Evolutionary conservation across 2,329 filamentous ascomycete genomes (phyloP), one percentile per base, ranked within the genome.

Genomic region (Xylariaceae sp.): DNA sequence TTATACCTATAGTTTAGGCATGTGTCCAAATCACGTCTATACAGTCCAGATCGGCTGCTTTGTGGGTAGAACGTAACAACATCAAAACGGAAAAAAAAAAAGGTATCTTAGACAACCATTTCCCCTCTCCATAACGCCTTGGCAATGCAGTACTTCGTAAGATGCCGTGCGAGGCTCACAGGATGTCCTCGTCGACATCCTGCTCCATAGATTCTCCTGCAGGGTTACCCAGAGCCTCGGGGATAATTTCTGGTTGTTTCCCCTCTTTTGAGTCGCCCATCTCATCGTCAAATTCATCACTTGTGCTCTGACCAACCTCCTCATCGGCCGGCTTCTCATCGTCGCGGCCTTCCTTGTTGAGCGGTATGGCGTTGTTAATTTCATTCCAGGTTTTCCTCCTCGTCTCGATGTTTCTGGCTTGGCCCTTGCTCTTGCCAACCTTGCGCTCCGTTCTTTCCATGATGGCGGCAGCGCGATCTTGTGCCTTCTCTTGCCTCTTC

Each of bases 391-490:
- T 63, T 57, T 76, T 76, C 16, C 68, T 67, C 46, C 79, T 63
- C 32, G 64, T 56, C 50, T 78, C 69, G 8, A 79, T 67, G 13
- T 52, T 64, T 42, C 66, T 64, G 1, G 72, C 69, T 38, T 71
- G 65, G 9, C 61, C 67, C 50, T 76, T 68, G 59, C 78, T 82
- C 61, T 69, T 73, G 57, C 73, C 65, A 24, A 79, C 64, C 63
- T 80, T 82, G 51, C 57, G 65, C 46, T 69, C 67, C 9, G 75
- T 83, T 49, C 77, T 73, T 58, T 82, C 80, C 58, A 75, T 64
- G 40, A 83, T 61, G 28, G 76, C 77, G 58, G 76, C 76, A 22
- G 79, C 80, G 54, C 74, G 73, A 59, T 81, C 78, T 47, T 77
- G 64, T 37, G 67, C 74, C 55, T 71, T 75, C 53, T 82, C 78